Base-by-base conservation (phyloP, 2,329 filamentous ascomycete genomes). In the Xylariaceae sp. region DNA sequence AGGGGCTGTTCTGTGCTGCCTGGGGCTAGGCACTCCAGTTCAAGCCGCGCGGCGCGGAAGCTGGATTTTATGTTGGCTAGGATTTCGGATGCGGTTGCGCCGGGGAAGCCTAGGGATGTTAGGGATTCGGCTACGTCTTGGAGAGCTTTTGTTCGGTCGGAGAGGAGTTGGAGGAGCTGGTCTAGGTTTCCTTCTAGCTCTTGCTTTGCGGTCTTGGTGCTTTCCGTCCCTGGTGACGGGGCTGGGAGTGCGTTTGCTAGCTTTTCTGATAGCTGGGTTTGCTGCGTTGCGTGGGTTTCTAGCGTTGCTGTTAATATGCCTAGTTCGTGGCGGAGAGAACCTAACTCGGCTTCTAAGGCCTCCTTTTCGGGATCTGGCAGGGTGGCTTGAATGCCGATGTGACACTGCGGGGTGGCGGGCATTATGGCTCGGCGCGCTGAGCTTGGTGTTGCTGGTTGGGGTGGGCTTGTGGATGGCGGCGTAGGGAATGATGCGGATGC, bases 21-120 rank as follows among this genome's bases (percentile, higher is more conserved):
- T 0, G 82, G 82, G 0, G 76, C 79, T 18, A 85, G 73, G 61
- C 84, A 84, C 65, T 85, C 83, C 2, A 85, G 75, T 60, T 85
- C 81, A 0, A 85, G 69, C 1, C 83, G 76, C 1, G 81, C 82
- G 1, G 76, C 67, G 18, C 81, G 78, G 68, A 86, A 80, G 1
- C 76, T 73, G 1, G 71, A 57, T 0, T 73, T 65, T 12, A 86
- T 72, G 0, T 76, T 72, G 1, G 70, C 56, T 7, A 85, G 63
- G 53, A 80, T 74, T n/a, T 77, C 75, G n/a, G 68, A 51, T 0
- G 76, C 73, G 55, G 80, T 76, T 6, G 60, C 56, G 1, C 77
- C 76, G 0, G 70, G 64, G 59, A 85, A 85, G 5, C 80, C 81
- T 0, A 85, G 73, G 1, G 66, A 63, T 8, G 63, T 63, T 30